Evolutionary conservation across 2,329 filamentous ascomycete genomes (phyloP).

Genomic region (Sarocladiaceae sp.): DNA sequence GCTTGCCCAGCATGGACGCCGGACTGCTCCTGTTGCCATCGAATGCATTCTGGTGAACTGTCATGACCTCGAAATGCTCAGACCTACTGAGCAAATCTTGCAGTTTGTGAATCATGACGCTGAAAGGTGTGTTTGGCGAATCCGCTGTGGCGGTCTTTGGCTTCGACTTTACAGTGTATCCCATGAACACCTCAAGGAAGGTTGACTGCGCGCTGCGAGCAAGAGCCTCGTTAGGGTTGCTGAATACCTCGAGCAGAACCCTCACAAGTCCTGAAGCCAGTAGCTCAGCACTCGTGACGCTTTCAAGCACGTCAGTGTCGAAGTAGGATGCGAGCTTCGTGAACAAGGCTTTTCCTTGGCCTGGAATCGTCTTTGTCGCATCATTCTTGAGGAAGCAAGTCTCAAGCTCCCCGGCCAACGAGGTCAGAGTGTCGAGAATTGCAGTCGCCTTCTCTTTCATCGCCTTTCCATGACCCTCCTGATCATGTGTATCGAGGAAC

Average conservation of each 20-base stretch:
- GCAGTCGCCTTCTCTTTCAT: conserved; percentile 76
- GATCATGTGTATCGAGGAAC: conserved; percentile 81
- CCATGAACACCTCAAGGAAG: conserved; percentile 93
- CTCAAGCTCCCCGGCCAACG: conserved; percentile 68
- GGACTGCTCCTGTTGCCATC: conserved; percentile 88
- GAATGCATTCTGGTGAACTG: conserved; percentile 87
- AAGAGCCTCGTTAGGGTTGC: conserved; percentile 59
- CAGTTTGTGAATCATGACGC: conserved; percentile 85
- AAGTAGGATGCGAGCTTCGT: conserved; percentile 76
- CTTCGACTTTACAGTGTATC: conserved; percentile 61
- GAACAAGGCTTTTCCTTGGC: conserved; percentile 65
- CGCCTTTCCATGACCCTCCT: conserved; percentile 62
- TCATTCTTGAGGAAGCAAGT: conserved; percentile 61
- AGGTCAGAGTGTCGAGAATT: conserved; percentile 70
- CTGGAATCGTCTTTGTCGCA: conserved; percentile 37
- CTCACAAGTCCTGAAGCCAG: conserved; percentile 87
- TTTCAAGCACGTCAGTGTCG: conserved; percentile 81
- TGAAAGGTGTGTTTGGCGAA: conserved; percentile 79
- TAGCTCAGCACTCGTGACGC: conserved; percentile 92
- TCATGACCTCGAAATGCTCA: conserved; percentile 96
- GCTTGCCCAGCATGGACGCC: conserved; percentile 93
- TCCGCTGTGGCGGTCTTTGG: conserved; percentile 60
- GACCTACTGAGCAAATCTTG: conserved; percentile 94
- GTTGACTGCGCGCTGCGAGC: conserved; percentile 69
- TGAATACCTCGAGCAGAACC: conserved; percentile 77